These are phyloP conservation scores for Pseudisothecium myosuroides DNA, from an alignment of 225 moss, liverwort and hornwort genomes.

Conservation along the genomic window DNA sequence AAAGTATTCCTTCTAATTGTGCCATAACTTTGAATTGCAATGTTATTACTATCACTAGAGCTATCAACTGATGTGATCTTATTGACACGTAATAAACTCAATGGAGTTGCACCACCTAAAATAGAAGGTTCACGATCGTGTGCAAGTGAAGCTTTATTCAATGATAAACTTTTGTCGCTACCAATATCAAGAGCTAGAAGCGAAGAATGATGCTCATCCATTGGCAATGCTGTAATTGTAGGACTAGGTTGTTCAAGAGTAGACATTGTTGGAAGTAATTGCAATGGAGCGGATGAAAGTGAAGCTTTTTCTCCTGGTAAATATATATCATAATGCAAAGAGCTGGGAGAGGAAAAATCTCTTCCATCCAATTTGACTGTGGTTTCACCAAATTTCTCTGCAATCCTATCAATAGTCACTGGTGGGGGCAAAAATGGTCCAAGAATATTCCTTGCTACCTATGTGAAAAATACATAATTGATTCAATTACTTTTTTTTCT, in stretches of 20 bases:
- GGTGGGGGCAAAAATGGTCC: constrained; percentile 76
- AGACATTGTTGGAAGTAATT: constrained; percentile 5
- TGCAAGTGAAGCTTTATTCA: not conserved
- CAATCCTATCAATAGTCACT: constrained; percentile 26
- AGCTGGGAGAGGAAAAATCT: constrained; percentile 44
- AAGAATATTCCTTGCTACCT: constrained; percentile 75
- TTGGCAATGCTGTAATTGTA: not conserved
- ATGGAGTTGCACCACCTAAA: constrained; percentile 35
- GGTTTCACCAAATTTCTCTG: constrained; percentile 24
- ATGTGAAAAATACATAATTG: not conserved
- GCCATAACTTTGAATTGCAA: not conserved
- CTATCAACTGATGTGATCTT: not conserved
- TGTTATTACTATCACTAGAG: not conserved
- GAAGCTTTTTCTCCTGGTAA: constrained; percentile 20
- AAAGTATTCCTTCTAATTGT: not conserved
- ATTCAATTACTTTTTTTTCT: not conserved
- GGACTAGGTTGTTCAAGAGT: not conserved
- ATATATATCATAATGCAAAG: constrained; percentile 39
- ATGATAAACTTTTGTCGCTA: not conserved
- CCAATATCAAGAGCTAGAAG: not conserved
- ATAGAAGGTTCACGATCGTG: constrained; percentile 2
- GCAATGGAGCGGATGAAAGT: not conserved
- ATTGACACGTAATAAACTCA: constrained; percentile 55
- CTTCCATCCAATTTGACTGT: constrained; percentile 36
- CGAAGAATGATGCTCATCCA: constrained; percentile 19